Evolutionary conservation across 805 yeast species (phyloP).

Genomic region (Wickerhamia fluorescens): DNA sequence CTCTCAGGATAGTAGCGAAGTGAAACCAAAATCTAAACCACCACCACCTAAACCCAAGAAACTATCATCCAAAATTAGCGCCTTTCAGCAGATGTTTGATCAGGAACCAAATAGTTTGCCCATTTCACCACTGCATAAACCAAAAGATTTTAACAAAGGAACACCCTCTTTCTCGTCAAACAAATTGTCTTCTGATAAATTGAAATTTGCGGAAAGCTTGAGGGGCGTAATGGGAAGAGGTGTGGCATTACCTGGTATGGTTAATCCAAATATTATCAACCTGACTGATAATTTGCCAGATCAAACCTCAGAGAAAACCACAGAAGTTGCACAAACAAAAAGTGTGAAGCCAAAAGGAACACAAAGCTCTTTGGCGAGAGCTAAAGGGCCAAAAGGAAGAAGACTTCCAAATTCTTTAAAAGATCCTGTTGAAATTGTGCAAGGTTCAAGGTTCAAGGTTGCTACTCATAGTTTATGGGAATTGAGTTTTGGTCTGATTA

Average conservation of each 20-base stretch:
- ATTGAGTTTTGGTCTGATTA: slow-evolving; percentile 9
- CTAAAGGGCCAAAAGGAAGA: slow-evolving; percentile 70
- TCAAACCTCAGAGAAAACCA: slow-evolving; percentile 8
- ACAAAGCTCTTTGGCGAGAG: too few relatives aligned
- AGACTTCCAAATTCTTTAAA: slow-evolving; percentile 55
- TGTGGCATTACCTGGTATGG: slow-evolving; percentile 48
- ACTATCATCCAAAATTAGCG: slow-evolving; percentile 72
- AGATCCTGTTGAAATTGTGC: slow-evolving; percentile 29
- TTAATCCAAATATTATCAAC: slow-evolving; percentile 35
- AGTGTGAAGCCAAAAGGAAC: too few relatives aligned
- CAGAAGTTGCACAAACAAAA: too few relatives aligned
- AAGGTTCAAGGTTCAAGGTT: slow-evolving; percentile 26
- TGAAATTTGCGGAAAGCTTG: slow-evolving; percentile 50
- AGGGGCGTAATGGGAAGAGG: slow-evolving; percentile 52
- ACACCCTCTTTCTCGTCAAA: too few relatives aligned
- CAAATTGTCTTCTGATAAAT: slow-evolving; percentile 29
- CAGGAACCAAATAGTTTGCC: slow-evolving; percentile 17
- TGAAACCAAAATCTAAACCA: slow-evolving; percentile 12
- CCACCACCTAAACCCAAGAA: slow-evolving; percentile 73
- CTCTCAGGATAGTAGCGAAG: too few relatives aligned
- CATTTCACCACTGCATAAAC: too few relatives aligned
- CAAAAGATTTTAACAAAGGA: too few relatives aligned
- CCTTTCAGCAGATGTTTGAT: slow-evolving; percentile 70
- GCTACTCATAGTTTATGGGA: slow-evolving; percentile 34
- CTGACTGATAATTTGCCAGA: too few relatives aligned